Percentiles rank a stretch among this genome's conserved stretches.
phyloP scores from a whole-genome alignment of 768 basidiomycete species.

The Suillus luteus region DNA sequence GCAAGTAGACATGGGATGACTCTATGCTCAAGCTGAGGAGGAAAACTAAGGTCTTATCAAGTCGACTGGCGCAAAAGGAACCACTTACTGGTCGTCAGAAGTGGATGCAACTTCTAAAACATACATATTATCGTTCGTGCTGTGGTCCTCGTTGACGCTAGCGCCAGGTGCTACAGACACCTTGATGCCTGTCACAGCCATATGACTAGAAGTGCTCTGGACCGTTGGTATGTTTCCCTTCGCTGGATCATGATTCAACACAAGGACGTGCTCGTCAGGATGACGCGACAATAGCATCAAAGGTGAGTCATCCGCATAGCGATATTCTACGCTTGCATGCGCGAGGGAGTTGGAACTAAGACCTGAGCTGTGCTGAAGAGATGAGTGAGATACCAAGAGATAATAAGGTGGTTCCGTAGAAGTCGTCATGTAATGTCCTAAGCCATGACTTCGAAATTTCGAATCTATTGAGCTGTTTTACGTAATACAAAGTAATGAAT shows the following conservation, averaged over 20 bases:
- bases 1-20: constrained; percentile 30
- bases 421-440: constrained; percentile 16
- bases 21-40: constrained; percentile 21
- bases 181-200: constrained; percentile 59
- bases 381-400: constrained; percentile 64
- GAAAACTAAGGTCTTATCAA: constrained; percentile 2
- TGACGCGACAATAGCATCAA: constrained; percentile 60
- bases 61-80: background rate
- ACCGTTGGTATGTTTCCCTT: constrained; percentile 43
- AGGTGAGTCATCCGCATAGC: constrained; percentile 79
- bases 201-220: constrained; percentile 49
- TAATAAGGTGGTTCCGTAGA: constrained; percentile 57
- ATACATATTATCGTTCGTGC: constrained; percentile 70
- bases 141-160: constrained; percentile 47
- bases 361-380: constrained; percentile 39
- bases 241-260: constrained; percentile 68
- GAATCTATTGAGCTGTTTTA: background rate
- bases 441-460: background rate
- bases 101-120: constrained; percentile 64
- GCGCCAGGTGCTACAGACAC: constrained; percentile 76
- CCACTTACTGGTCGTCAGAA: constrained; percentile 46
- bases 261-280: constrained; percentile 68
- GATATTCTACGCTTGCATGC: constrained; percentile 79
- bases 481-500: constrained; percentile 7
- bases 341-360: constrained; percentile 41